Conservation (phyloP, 2,329 filamentous ascomycete species). For the Penicillium palitans region DNA sequence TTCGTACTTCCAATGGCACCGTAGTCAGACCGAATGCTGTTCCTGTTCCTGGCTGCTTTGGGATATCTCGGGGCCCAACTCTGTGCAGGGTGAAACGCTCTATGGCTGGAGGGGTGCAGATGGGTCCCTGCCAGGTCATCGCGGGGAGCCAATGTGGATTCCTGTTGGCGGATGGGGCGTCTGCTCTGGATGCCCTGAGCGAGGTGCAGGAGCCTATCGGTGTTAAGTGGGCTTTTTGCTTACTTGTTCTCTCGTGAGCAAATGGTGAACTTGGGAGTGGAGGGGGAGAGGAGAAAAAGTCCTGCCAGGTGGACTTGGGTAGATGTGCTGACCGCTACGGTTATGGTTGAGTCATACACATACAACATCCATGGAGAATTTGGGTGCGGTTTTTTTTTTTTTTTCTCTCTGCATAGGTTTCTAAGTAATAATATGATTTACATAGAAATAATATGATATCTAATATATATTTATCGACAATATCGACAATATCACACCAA, state of each 20-base stretch:
- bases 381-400: no score
- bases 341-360: constrained; percentile 1
- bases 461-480: no score
- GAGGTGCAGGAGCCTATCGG: constrained; percentile 8
- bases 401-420: no score
- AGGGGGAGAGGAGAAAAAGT: not conserved
- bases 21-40: not conserved
- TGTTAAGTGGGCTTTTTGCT: constrained; percentile 3
- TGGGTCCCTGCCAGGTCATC: constrained; percentile 25
- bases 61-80: constrained; percentile 13
- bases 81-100: constrained; percentile 10
- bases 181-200: constrained; percentile 2
- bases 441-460: not conserved
- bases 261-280: constrained; percentile 14
- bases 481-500: not conserved
- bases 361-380: not conserved
- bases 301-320: constrained; percentile 8
- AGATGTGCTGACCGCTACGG: constrained; percentile 23
- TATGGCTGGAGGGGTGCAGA: constrained; percentile 5
- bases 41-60: constrained; percentile 14
- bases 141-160: constrained; percentile 21
- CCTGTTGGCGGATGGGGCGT: constrained; percentile 12
- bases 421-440: not conserved
- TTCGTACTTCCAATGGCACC: not conserved
- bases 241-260: constrained; percentile 10